phyloP scores from a whole-genome alignment of 2,329 filamentous ascomycete genomes.

The Pseudocercospora fuligena region DNA sequence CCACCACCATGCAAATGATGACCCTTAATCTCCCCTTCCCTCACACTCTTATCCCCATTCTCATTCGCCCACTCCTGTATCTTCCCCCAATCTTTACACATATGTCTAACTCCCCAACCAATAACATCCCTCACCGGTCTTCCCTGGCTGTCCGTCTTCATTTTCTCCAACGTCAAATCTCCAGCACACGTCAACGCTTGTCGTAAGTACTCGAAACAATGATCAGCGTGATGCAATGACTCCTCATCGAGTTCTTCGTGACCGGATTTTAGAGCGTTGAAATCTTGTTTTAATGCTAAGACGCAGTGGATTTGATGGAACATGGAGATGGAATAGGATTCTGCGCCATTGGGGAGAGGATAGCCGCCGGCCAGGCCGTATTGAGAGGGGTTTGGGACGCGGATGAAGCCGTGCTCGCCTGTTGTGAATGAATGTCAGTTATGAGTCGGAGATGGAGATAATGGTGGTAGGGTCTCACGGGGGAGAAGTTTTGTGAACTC shows the following conservation, averaged over 20 bases:
- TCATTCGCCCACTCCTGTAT: not conserved
- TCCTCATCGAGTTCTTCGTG: not conserved
- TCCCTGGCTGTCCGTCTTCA: slow-evolving; percentile 4
- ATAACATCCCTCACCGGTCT: slow-evolving; percentile 10
- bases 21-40: not conserved
- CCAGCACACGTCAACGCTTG: slow-evolving; percentile 17
- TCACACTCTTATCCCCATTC: slow-evolving; percentile 2
- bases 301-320: slow-evolving; percentile 18
- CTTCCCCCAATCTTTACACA: slow-evolving; percentile 13
- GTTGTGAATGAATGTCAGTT: not conserved
- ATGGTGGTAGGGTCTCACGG: not conserved
- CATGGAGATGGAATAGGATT: slow-evolving; percentile 14
- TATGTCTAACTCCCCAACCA: slow-evolving; percentile 16
- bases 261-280: not conserved
- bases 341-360: slow-evolving; percentile 1
- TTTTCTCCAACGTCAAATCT: slow-evolving; percentile 15
- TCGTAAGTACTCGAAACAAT: slow-evolving; percentile 16
- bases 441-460: not conserved
- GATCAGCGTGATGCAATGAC: not conserved
- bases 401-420: slow-evolving; percentile 13
- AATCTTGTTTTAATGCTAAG: not conserved
- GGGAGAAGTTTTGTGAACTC: not conserved
- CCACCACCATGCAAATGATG: slow-evolving; percentile 10
- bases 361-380: slow-evolving; percentile 9
- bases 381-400: slow-evolving; percentile 9